phyloP scores from a whole-genome alignment of 306 rosid species.

The Quercus agrifolia region DNA sequence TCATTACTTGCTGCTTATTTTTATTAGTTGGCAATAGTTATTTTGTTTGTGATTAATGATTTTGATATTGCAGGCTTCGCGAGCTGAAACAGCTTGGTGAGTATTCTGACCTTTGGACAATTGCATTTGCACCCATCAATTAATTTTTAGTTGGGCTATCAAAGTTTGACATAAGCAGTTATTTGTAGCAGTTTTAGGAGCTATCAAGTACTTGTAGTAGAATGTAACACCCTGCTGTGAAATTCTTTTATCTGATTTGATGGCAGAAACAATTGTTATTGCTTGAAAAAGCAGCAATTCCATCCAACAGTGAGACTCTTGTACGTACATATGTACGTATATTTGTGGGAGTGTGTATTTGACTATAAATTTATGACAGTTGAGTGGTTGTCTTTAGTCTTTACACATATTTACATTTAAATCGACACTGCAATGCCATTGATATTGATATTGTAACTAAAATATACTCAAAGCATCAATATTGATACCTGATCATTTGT shows the following conservation, averaged over 20 bases:
- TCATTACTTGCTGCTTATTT: neutral
- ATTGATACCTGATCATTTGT: neutral
- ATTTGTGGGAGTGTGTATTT: neutral
- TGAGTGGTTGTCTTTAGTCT: neutral
- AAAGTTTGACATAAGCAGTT: neutral
- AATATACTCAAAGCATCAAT: neutral
- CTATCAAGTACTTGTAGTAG: neutral
- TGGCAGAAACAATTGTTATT: neutral
- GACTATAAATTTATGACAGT: neutral
- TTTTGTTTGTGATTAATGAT: neutral
- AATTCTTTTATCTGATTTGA: neutral
- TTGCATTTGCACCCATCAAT: conserved; percentile 5
- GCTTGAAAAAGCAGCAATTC: neutral
- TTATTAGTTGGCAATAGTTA: neutral
- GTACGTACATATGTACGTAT: neutral
- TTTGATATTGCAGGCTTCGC: conserved; percentile 67
- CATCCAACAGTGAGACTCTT: too few species aligned
- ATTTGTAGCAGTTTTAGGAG: neutral
- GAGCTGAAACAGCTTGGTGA: conserved; percentile 94
- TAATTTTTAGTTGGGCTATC: neutral
- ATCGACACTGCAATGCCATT: neutral
- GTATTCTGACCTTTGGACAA: conserved; percentile 16
- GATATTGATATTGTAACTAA: neutral
- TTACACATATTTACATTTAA: neutral
- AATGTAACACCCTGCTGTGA: neutral